Evolutionary conservation across 2,329 filamentous ascomycete species (phyloP), one percentile per base, ranked within the genome.

Genomic region (Xylaria sp.): DNA sequence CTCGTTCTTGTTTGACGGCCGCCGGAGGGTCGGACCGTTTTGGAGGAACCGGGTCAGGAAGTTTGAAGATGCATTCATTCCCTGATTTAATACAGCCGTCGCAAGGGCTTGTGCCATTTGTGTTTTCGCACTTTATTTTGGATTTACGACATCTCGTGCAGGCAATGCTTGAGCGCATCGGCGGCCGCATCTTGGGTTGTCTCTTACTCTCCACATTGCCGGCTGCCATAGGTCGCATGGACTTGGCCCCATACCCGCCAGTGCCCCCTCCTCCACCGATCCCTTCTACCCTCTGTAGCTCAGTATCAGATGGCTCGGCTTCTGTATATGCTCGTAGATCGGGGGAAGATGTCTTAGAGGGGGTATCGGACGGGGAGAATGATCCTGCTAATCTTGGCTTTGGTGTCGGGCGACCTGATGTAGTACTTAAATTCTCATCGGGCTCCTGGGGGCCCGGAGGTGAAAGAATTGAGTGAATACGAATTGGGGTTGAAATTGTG

Each of bases 81-180:
- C 90, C 89, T 59, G 88, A 88, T 68, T 89, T 89, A 76, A 91
- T 87, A 78, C 93, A 97, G 12, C 89, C 89, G 70, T 92, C 89
- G 82, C 93, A 97, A 17, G 88, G 88, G 17, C 89, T 90, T 69
- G 87, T 87, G 65, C 90, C 87, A 68, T 92, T 92, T 73, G 88
- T 86, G 80, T 96, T 96, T 79, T 93, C 89, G 82, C 93, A 97
- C 81, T 95, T 95, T 78, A 95, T 93, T 81, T 96, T 97, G 78
- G 92, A 93, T 75, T 89, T 88, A 66, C 93, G 87, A 78, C 93
- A 95, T 71, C 89, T 86, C 69, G 88, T 84, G 80, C 93, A 96
- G 56, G 93, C 92, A 77, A 95, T 93, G 76, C 90, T 93, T 55
- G 92, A 93, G 73, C 93, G 87, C 87, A 93, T 91, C 39, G 84